phyloP scores from a whole-genome alignment of 331 rosid genomes.

The Stylosanthes scabra region DNA sequence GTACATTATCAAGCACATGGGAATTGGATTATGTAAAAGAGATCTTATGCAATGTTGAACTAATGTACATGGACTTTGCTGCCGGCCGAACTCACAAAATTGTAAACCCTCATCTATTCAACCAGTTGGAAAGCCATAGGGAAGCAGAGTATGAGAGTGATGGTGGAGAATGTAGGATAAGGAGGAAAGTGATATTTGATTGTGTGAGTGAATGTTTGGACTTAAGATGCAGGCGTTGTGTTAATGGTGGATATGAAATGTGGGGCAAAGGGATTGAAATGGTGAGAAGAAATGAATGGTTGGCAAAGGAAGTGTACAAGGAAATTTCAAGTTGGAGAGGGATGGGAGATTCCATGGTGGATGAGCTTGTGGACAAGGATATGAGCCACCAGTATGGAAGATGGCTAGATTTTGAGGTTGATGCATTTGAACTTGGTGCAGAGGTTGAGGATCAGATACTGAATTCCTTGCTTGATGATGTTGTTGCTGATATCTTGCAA shows the following conservation, averaged over 20 bases:
- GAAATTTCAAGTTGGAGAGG: slow-evolving; percentile 66
- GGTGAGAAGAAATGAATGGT: slow-evolving; percentile 61
- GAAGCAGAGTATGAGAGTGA: slow-evolving; percentile 44
- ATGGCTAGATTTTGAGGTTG: slow-evolving; percentile 66
- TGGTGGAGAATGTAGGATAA: slow-evolving; percentile 46
- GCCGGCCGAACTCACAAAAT: slow-evolving; percentile 57
- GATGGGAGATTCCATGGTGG: slow-evolving; percentile 77
- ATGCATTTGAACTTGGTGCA: slow-evolving; percentile 54
- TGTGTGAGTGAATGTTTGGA: slow-evolving; percentile 73
- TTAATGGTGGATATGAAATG: slow-evolving; percentile 60
- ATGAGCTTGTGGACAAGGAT: slow-evolving; percentile 76
- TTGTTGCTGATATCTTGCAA: slow-evolving; percentile 55
- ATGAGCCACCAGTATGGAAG: slow-evolving; percentile 68
- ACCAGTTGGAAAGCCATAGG: slow-evolving; percentile 63
- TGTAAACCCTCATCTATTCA: slow-evolving; percentile 71
- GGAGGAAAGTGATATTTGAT: slow-evolving; percentile 68
- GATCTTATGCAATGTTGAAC: slow-evolving; percentile 58
- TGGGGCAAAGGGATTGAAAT: slow-evolving; percentile 70
- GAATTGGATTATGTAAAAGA: slow-evolving; percentile 66
- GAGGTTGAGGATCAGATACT: slow-evolving; percentile 61
- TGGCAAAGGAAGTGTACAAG: slow-evolving; percentile 64
- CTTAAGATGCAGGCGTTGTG: slow-evolving; percentile 60
- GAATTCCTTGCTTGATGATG: slow-evolving; percentile 65
- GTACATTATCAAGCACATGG: slow-evolving; percentile 45
- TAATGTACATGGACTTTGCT: slow-evolving; percentile 65